Conservation (phyloP, 2,329 filamentous ascomycete genomes). For the Thelonectria discophora region DNA sequence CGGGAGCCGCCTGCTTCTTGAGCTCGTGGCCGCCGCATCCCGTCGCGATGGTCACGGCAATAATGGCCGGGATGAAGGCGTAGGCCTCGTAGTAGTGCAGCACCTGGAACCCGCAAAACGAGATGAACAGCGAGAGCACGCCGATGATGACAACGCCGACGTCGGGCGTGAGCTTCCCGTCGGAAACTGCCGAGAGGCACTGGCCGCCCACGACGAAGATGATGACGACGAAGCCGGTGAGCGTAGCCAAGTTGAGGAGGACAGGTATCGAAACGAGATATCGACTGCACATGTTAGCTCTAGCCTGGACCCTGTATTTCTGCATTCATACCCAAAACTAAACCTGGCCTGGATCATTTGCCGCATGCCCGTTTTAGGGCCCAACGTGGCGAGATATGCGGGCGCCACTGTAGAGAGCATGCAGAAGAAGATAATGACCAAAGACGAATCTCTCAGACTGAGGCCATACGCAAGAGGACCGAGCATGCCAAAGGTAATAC, state of each 20-base stretch:
- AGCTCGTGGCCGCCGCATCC: constrained; percentile 63
- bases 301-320: neutral
- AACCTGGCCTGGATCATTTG: constrained; percentile 73
- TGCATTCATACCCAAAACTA: constrained; percentile 58
- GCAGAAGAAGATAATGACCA: constrained; percentile 72
- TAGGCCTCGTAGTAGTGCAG: constrained; percentile 67
- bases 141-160: constrained; percentile 70
- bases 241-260: constrained; percentile 68
- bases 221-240: constrained; percentile 71
- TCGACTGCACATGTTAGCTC: constrained; percentile 46
- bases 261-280: constrained; percentile 69
- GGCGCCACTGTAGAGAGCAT: constrained; percentile 62
- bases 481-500: constrained; percentile 71
- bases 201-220: constrained; percentile 69
- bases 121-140: constrained; percentile 65
- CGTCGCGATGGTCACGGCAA: constrained; percentile 63
- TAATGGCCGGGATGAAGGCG: constrained; percentile 64
- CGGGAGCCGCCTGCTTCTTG: constrained; percentile 55
- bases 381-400: constrained; percentile 66
- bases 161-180: constrained; percentile 58
- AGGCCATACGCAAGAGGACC: constrained; percentile 65
- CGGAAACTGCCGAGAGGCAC: constrained; percentile 63
- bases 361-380: constrained; percentile 70
- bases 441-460: constrained; percentile 62
- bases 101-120: constrained; percentile 67